A percentile compares a stretch with the other conserved stretches of the same genome.
Conservation (phyloP, 2,329 filamentous ascomycete genomes). For the Penicillium olsonii region DNA sequence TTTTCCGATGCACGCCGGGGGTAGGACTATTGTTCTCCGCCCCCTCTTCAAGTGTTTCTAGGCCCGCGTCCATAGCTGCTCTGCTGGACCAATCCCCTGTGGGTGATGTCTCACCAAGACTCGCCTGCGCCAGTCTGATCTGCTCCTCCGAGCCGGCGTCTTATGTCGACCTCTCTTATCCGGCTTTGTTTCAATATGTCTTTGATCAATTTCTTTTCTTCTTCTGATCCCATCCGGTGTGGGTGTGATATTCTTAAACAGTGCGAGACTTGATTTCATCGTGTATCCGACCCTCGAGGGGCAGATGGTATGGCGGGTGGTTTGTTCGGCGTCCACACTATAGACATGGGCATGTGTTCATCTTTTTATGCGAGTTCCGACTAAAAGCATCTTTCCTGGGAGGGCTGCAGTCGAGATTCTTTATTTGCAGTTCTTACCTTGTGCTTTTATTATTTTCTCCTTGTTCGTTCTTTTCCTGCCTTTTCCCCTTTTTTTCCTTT, state of each 20-base stretch:
- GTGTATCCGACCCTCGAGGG: slow-evolving; percentile 34
- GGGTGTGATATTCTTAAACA: slow-evolving; percentile 24
- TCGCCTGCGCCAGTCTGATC: slow-evolving; percentile 4
- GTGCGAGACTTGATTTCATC: slow-evolving; percentile 33
- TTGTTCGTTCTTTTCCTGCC: not conserved
- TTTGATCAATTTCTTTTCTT: slow-evolving; percentile 17
- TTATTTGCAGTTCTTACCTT: slow-evolving; percentile 11
- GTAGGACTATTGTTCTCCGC: slow-evolving; percentile 15
- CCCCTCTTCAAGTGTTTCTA: slow-evolving; percentile 6
- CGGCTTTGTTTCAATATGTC: slow-evolving; percentile 19
- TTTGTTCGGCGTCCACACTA: slow-evolving; percentile 44
- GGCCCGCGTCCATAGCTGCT: slow-evolving; percentile 1
- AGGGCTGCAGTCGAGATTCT: slow-evolving; percentile 15
- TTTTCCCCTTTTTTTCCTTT: not conserved
- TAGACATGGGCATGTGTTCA: slow-evolving; percentile 44
- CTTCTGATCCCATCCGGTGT: slow-evolving; percentile 26
- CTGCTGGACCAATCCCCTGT: slow-evolving; percentile 8
- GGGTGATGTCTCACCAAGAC: slow-evolving; percentile 3
- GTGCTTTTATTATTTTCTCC: slow-evolving; percentile 1
- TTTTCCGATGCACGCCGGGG: slow-evolving; percentile 2
- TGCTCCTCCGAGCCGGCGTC: slow-evolving; percentile 14
- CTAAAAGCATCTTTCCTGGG: slow-evolving; percentile 24
- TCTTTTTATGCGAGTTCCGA: slow-evolving; percentile 29
- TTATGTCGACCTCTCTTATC: slow-evolving; percentile 7
- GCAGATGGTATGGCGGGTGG: slow-evolving; percentile 37